phyloP scores from a whole-genome alignment of 352 stramenopile genomes.

The Saprolegnia parasitica region DNA sequence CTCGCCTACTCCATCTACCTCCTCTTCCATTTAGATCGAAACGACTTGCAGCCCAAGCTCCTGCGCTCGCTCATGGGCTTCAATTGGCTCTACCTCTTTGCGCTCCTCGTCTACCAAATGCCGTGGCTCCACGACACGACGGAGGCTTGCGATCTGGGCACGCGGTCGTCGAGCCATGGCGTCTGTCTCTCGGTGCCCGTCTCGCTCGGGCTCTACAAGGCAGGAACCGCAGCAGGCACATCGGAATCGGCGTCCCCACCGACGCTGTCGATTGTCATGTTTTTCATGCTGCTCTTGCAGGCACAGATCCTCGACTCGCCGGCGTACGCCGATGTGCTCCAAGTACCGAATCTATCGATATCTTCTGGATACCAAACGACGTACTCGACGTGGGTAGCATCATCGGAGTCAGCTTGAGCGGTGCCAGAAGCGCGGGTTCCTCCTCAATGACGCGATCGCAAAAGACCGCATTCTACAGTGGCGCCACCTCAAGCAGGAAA shows the following conservation, averaged over 20 bases:
- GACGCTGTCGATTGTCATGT: slow-evolving; percentile 53
- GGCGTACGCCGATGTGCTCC: slow-evolving; percentile 53
- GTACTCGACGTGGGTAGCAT: too few species aligned
- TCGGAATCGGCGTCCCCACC: background rate
- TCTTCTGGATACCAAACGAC: background rate
- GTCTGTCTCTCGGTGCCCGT: slow-evolving; percentile 68
- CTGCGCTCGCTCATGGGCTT: slow-evolving; percentile 71
- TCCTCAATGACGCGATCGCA: slow-evolving; percentile 17
- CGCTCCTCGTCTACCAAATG: slow-evolving; percentile 65
- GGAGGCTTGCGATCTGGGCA: slow-evolving; percentile 46
- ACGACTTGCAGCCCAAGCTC: slow-evolving; percentile 43
- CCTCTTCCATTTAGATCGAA: slow-evolving; percentile 72
- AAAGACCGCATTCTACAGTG: slow-evolving; percentile 55
- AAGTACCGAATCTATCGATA: slow-evolving; percentile 14
- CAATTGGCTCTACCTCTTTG: slow-evolving; percentile 80
- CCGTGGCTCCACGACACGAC: slow-evolving; percentile 54
- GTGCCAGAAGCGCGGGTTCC: slow-evolving; percentile 24
- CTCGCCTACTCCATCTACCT: slow-evolving; percentile 63
- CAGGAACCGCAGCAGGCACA: background rate
- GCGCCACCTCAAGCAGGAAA: slow-evolving; percentile 78
- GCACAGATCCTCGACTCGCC: slow-evolving; percentile 62
- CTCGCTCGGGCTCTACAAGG: slow-evolving; percentile 52
- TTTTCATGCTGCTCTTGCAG: slow-evolving; percentile 79
- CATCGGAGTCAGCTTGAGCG: slow-evolving; percentile 19
- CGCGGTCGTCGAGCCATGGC: slow-evolving; percentile 29